Evolutionary conservation across 257 asterid genomes (phyloP).

Genomic region (Ilex asprella): DNA sequence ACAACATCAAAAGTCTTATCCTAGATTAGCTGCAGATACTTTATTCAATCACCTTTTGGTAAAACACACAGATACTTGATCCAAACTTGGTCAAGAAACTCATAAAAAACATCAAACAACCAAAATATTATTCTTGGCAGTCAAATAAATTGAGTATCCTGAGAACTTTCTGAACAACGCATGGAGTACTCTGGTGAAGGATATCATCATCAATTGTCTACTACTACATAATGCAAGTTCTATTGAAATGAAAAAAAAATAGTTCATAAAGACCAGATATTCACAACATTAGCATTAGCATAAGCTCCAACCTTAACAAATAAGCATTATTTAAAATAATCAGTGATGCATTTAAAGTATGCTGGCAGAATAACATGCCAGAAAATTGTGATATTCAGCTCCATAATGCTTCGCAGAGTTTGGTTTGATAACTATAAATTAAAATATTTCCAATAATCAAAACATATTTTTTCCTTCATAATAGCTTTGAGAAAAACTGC

Average conservation of each 20-base stretch:
- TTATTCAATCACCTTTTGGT: no score
- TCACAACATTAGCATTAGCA: not conserved
- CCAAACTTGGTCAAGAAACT: no score
- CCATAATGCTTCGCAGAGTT: not conserved
- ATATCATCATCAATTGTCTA: not conserved
- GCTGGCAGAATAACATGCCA: not conserved
- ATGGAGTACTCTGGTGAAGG: no score
- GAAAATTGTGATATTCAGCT: not conserved
- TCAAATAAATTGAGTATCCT: no score
- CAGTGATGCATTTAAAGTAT: not conserved
- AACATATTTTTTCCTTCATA: slow-evolving; percentile 55
- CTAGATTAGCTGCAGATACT: not conserved
- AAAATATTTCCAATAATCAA: slow-evolving; percentile 7
- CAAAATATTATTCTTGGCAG: no score
- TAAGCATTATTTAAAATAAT: not conserved
- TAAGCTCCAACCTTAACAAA: not conserved
- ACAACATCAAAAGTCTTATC: not conserved
- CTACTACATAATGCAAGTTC: not conserved
- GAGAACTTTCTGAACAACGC: no score
- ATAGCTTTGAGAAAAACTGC: slow-evolving; percentile 78
- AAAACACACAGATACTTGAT: no score
- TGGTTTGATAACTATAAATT: not conserved
- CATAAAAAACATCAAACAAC: no score
- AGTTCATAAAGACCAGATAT: not conserved
- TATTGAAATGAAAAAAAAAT: not conserved